Conservation (phyloP, 768 basidiomycete genomes). For the Tricholoma saponaceum region DNA sequence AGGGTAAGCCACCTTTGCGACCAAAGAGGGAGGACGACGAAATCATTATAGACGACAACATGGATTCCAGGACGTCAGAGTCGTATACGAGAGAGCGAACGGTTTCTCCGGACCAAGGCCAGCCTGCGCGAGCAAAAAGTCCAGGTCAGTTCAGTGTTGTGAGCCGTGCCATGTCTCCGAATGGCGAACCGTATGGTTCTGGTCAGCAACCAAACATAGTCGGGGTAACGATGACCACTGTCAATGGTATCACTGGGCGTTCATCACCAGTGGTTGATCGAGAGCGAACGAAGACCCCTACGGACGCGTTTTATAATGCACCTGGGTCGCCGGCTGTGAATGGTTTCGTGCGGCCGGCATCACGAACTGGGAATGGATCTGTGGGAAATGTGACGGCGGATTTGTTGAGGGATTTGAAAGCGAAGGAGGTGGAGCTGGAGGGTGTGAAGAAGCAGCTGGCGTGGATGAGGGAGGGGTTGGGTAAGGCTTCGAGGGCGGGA, state of each 20-base stretch:
- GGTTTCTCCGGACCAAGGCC: slow-evolving; percentile 51
- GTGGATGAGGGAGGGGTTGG: slow-evolving; percentile 84
- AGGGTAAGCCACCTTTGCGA: slow-evolving; percentile 49
- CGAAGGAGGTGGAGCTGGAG: slow-evolving; percentile 80
- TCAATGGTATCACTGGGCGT: slow-evolving; percentile 40
- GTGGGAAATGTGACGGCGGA: slow-evolving; percentile 72
- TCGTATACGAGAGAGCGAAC: slow-evolving; percentile 40
- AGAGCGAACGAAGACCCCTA: slow-evolving; percentile 43
- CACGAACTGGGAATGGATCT: slow-evolving; percentile 44
- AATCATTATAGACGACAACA: slow-evolving; percentile 48
- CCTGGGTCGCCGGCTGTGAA: slow-evolving; percentile 44
- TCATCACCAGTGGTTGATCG: slow-evolving; percentile 46
- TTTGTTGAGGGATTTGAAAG: slow-evolving; percentile 73
- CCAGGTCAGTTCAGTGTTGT: slow-evolving; percentile 30
- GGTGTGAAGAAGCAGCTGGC: slow-evolving; percentile 67
- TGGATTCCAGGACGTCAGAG: slow-evolving; percentile 45
- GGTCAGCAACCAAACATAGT: slow-evolving; percentile 50
- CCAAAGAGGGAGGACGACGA: slow-evolving; percentile 43
- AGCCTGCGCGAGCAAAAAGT: slow-evolving; percentile 49
- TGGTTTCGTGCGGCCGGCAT: slow-evolving; percentile 41
- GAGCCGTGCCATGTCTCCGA: slow-evolving; percentile 61
- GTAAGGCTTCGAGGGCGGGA: slow-evolving; percentile 72
- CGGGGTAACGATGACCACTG: slow-evolving; percentile 43
- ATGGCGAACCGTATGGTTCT: slow-evolving; percentile 21
- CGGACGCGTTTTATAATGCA: slow-evolving; percentile 56